These are phyloP conservation scores for Reutealis trisperma DNA, from an alignment of 345 rosid genomes.

Conservation along the genomic window DNA sequence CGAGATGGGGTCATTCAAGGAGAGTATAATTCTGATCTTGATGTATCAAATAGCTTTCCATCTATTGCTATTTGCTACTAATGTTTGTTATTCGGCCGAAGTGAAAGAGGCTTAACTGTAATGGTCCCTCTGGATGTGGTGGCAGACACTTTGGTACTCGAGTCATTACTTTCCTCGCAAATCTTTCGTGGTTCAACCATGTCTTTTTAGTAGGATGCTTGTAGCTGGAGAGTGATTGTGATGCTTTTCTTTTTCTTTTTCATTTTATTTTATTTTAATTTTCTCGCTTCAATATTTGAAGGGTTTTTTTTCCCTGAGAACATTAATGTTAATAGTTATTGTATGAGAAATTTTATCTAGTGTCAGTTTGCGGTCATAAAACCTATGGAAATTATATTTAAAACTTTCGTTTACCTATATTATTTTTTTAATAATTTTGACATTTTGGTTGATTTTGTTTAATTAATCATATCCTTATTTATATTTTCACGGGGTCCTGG, in stretches of 20 bases:
- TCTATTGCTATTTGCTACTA: neutral
- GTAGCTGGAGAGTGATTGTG: constrained; percentile 62
- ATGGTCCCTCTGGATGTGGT: constrained; percentile 22
- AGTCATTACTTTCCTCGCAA: constrained; percentile 24
- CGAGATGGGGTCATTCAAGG: constrained; percentile 34
- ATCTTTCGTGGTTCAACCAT: constrained; percentile 33
- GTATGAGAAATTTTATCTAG: constrained; percentile 51
- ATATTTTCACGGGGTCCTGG: too few relatives aligned
- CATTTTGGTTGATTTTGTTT: too few relatives aligned
- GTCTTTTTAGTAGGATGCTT: constrained; percentile 39
- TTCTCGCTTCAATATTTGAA: constrained; percentile 28
- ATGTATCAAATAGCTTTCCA: constrained; percentile 23
- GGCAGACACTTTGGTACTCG: constrained; percentile 28
- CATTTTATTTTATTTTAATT: neutral
- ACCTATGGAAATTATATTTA: constrained; percentile 27
- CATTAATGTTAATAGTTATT: constrained; percentile 54
- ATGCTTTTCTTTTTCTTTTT: constrained; percentile 22
- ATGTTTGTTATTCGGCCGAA: constrained; percentile 4
- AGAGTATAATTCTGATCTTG: constrained; percentile 19
- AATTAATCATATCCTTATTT: too few relatives aligned
- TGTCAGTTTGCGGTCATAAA: constrained; percentile 42
- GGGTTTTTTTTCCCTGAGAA: constrained; percentile 20
- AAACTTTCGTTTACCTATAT: constrained; percentile 22
- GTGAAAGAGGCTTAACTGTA: constrained; percentile 19
- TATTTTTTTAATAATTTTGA: too few relatives aligned